A percentile compares a stretch with the other conserved stretches of the same genome.
These are phyloP conservation scores for Babesia sp. DNA, from an alignment of 169 alveolate species.

Conservation along the genomic window DNA sequence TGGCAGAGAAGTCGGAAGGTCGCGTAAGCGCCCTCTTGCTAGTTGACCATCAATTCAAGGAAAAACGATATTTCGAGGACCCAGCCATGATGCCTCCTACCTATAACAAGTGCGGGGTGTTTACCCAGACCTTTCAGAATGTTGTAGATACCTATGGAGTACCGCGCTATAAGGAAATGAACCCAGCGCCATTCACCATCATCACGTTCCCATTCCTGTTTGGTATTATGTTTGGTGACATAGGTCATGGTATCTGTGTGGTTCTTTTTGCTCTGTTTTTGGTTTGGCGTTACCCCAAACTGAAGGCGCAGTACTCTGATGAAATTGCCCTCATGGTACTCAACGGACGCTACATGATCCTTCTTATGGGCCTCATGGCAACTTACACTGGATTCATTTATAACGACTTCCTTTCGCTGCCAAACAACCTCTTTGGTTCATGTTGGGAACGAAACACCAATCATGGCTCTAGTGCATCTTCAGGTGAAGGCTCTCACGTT, in stretches of 20 bases:
- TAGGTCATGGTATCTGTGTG: constrained; percentile 96
- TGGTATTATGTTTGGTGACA: constrained; percentile 99
- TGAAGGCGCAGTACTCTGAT: constrained; percentile 66
- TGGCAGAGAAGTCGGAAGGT: constrained; percentile 76
- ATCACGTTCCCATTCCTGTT: constrained; percentile 98
- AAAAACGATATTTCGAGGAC: constrained; percentile 68
- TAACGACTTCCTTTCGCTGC: constrained; percentile 96
- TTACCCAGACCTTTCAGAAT: constrained; percentile 89
- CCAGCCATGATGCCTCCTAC: constrained; percentile 92
- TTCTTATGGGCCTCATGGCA: constrained; percentile 95
- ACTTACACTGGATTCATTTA: constrained; percentile 94
- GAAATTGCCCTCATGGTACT: constrained; percentile 75
- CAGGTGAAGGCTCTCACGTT: constrained; percentile 23
- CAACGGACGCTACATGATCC: constrained; percentile 89
- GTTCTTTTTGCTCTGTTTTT: constrained; percentile 83
- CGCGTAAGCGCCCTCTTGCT: constrained; percentile 82
- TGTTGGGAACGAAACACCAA: constrained; percentile 78
- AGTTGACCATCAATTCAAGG: constrained; percentile 71
- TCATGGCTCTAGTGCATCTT: constrained; percentile 16
- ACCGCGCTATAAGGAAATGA: constrained; percentile 97
- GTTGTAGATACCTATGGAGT: constrained; percentile 99
- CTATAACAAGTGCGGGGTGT: constrained; percentile 89
- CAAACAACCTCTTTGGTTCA: constrained; percentile 90
- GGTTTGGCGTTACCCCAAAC: constrained; percentile 66
- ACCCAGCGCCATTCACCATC: constrained; percentile 96